Evolutionary conservation across 768 basidiomycete genomes (phyloP), one percentile per base, ranked within the genome.

Genomic region (Gloeopeniophorella convolvens): DNA sequence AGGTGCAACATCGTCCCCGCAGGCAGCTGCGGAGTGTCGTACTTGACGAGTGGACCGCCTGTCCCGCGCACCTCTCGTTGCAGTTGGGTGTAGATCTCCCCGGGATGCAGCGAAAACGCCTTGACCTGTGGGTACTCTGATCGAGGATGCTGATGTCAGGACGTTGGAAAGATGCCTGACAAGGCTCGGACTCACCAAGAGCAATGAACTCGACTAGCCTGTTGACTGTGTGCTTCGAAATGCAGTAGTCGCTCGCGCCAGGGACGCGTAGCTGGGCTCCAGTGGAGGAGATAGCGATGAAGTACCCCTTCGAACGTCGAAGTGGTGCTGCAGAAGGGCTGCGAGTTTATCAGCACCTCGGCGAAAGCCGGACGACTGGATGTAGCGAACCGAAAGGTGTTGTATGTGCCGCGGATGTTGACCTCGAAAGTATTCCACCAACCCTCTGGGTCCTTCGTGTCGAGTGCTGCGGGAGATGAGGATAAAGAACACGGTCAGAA

Each of bases 351-450:
- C n/a, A n/a, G 20, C n/a, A 28, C 6, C 31, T 11, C 5, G 24
- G 15, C 5, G 20, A 11, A 4, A 13, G 10, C 24, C 5, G 15
- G n/a, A 10, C 12, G 6, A 5, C 26, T 12, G 8, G 5, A 6
- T 16, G n/a, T 9, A 3, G 45, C 55, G 28, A 16, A 59, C 58
- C 58, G 60, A 3, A 55, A 56, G 6, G 61, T 34, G 31, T 59
- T 59, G 56, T 51, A 63, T 8, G 51, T 21, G n/a, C n/a, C n/a
- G n/a, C n/a, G n/a, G n/a, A n/a, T n/a, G n/a, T n/a, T n/a, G n/a
- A n/a, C n/a, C n/a, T 58, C 58, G 43, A 54, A 37, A 7, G 45
- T 50, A 42, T 54, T 55, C 59, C 57, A 58, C 58, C 61, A 63
- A 39, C 57, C 54, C 8, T 48, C 48, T 15, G 60, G 51, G 45